Percentiles rank a stretch among this genome's conserved stretches.
Conservation (phyloP, 768 basidiomycete species). For the Collybiopsis luxurians region DNA sequence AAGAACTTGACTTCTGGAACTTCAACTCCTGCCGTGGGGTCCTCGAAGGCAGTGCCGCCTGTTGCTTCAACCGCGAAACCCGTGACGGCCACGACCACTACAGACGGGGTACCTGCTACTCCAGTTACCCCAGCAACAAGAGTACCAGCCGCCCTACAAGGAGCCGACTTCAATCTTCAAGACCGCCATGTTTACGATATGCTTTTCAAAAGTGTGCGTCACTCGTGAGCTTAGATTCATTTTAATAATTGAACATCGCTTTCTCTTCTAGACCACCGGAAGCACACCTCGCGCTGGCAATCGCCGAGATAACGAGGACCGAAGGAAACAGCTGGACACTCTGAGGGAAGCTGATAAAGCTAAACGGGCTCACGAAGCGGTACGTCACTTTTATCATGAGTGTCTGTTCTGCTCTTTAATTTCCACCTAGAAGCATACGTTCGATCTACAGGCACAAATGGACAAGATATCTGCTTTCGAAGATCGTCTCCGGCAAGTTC, state of each 20-base stretch:
- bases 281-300: conserved; percentile 44
- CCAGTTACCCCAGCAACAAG: conserved; percentile 20
- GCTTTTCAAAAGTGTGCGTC: conserved; percentile 55
- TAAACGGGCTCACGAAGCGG: conserved; percentile 54
- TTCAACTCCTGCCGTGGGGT: conserved; percentile 19
- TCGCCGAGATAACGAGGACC: conserved; percentile 54
- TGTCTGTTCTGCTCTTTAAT: not conserved
- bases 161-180: conserved; percentile 61
- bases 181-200: conserved; percentile 61
- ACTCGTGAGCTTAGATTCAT: not conserved
- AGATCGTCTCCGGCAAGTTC: conserved; percentile 45
- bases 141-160: conserved; percentile 41
- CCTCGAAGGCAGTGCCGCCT: conserved; percentile 23
- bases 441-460: conserved; percentile 56
- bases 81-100: conserved; percentile 3
- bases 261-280: conserved; percentile 33
- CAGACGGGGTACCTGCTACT: conserved; percentile 15
- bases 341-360: conserved; percentile 69
- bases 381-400: conserved; percentile 25
- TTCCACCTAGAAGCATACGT: conserved; percentile 37
- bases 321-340: conserved; percentile 61
- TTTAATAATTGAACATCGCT: not conserved
- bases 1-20: conserved; percentile 33
- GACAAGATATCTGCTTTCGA: conserved; percentile 67
- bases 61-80: conserved; percentile 21